phyloP scores from a whole-genome alignment of 768 basidiomycete genomes.

The Tylopilus balloui region DNA sequence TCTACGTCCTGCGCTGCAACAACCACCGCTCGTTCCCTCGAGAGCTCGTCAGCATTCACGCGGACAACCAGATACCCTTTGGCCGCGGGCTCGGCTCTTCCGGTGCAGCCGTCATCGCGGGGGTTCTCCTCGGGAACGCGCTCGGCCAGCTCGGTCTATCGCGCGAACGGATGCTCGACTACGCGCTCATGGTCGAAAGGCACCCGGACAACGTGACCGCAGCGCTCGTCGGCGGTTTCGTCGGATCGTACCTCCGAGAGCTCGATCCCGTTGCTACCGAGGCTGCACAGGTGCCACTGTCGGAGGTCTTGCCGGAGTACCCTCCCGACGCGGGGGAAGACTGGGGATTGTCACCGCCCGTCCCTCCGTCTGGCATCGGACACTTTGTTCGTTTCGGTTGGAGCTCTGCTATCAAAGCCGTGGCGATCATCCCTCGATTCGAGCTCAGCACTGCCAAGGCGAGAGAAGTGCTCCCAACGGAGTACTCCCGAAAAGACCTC shows the following conservation, averaged over 20 bases:
- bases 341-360: slow-evolving; percentile 87
- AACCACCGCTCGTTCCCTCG: slow-evolving; percentile 69
- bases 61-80: slow-evolving; percentile 93
- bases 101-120: slow-evolving; percentile 97
- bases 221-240: slow-evolving; percentile 93
- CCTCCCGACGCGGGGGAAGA: slow-evolving; percentile 87
- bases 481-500: slow-evolving; percentile 86
- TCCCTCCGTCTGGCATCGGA: slow-evolving; percentile 86
- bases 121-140: slow-evolving; percentile 85
- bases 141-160: slow-evolving; percentile 72
- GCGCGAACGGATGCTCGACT: slow-evolving; percentile 77
- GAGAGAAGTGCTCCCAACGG: slow-evolving; percentile 76
- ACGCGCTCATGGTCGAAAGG: slow-evolving; percentile 97
- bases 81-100: slow-evolving; percentile 97
- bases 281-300: slow-evolving; percentile 87
- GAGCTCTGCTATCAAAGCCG: slow-evolving; percentile 78
- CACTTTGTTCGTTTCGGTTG: slow-evolving; percentile 91
- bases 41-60: slow-evolving; percentile 62
- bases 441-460: slow-evolving; percentile 96
- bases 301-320: slow-evolving; percentile 95
- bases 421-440: slow-evolving; percentile 93
- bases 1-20: slow-evolving; percentile 96
- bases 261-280: slow-evolving; percentile 75
- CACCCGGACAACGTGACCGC: slow-evolving; percentile 99
- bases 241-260: slow-evolving; percentile 92